A percentile compares a stretch with the other conserved stretches of the same genome.
Conservation (phyloP, 345 rosid genomes). For the Capsella bursapastoris region DNA sequence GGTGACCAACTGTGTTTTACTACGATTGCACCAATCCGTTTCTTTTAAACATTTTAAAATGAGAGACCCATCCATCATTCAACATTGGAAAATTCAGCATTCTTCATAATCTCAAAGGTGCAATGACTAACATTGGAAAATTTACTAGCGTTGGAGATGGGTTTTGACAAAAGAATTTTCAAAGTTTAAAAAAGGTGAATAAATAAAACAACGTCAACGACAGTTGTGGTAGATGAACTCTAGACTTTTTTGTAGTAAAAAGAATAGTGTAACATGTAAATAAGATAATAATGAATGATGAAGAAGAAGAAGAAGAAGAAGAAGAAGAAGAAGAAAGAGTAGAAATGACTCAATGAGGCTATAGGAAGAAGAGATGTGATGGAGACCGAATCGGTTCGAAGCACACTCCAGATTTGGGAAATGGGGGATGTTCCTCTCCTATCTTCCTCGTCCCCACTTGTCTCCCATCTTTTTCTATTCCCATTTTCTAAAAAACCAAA, state of each 20-base stretch:
- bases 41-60: not conserved
- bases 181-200: no score
- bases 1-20: not conserved
- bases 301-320: not conserved
- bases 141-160: no score
- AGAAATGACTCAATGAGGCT: conserved; percentile 6
- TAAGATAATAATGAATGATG: not conserved
- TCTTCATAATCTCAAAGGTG: not conserved
- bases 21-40: not conserved
- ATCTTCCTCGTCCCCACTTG: conserved; percentile 38
- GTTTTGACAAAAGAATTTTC: not conserved
- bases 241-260: not conserved
- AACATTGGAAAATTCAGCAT: not conserved
- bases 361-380: conserved; percentile 23
- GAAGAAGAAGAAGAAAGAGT: no score
- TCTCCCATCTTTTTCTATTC: conserved; percentile 26
- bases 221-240: not conserved
- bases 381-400: conserved; percentile 25
- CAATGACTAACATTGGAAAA: not conserved
- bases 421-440: conserved; percentile 35
- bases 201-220: not conserved
- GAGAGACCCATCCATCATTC: not conserved
- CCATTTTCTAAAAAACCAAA: not conserved
- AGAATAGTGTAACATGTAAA: conserved; percentile 9
- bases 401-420: conserved; percentile 36